Percentiles rank a stretch among this genome's conserved stretches.
These are phyloP conservation scores for Aphanomyces cochlioides DNA, from an alignment of 352 stramenopile genomes.

Conservation along the genomic window DNA sequence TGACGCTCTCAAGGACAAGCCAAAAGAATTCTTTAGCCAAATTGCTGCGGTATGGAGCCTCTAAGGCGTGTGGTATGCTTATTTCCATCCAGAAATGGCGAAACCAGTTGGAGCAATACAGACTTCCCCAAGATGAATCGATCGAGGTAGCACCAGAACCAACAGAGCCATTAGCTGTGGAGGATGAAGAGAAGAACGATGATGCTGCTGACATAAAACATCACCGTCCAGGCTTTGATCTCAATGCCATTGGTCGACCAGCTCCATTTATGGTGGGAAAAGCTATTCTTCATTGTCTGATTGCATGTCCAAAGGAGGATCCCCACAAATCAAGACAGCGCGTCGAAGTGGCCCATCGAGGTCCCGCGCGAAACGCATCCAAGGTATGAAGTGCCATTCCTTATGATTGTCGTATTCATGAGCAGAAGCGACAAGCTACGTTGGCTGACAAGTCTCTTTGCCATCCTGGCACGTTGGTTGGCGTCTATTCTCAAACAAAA, in stretches of 20 bases:
- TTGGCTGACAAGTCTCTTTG: too few species aligned
- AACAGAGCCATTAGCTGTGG: neutral
- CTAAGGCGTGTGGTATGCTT: neutral
- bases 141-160: neutral
- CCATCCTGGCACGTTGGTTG: too few species aligned
- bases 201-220: neutral
- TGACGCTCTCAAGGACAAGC: too few species aligned
- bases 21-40: too few species aligned
- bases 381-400: too few species aligned
- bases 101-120: neutral
- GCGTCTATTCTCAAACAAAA: too few species aligned
- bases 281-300: neutral
- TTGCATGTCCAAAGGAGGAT: neutral
- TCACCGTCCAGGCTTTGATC: neutral
- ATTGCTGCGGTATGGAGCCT: neutral
- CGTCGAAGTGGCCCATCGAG: too few species aligned
- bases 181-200: neutral
- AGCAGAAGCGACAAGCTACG: too few species aligned
- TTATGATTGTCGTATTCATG: too few species aligned
- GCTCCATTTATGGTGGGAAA: neutral
- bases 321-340: neutral
- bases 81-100: neutral
- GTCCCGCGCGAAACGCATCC: too few species aligned
- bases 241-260: neutral
- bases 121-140: neutral